Percentiles rank a stretch among this genome's conserved stretches.
These are phyloP conservation scores for Didymella glomerata DNA, from an alignment of 2,329 filamentous ascomycete species.

Conservation along the genomic window DNA sequence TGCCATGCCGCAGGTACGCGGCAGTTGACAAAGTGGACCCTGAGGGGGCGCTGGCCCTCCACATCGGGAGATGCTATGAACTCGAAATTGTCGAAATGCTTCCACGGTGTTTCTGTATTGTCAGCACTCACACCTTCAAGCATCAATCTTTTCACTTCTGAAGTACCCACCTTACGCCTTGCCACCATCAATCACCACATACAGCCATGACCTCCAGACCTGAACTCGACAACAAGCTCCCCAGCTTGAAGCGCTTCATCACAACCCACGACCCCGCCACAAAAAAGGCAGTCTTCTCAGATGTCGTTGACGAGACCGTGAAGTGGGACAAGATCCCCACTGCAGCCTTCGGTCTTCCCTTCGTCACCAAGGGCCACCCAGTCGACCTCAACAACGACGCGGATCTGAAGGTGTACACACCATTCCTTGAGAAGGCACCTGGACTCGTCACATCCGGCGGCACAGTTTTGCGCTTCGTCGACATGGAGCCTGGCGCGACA, in stretches of 20 bases:
- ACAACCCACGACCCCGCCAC: conserved; percentile 46
- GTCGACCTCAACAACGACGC: conserved; percentile 55
- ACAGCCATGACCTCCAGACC: conserved; percentile 27
- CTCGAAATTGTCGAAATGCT: background rate
- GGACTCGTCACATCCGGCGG: conserved; percentile 59
- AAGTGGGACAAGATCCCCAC: conserved; percentile 32
- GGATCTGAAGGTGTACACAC: conserved; percentile 58
- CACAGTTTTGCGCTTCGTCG: conserved; percentile 55
- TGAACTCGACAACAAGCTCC: conserved; percentile 34
- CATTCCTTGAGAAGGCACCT: conserved; percentile 55
- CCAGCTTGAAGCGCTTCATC: conserved; percentile 46
- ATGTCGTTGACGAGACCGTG: conserved; percentile 35
- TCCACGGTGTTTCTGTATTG: background rate
- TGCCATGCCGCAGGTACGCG: conserved; percentile 7
- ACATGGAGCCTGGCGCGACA: conserved; percentile 39
- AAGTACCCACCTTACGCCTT: background rate
- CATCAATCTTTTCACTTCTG: background rate
- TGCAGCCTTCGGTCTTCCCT: conserved; percentile 57
- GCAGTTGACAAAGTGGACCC: conserved; percentile 3
- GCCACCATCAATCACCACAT: background rate
- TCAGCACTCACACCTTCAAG: background rate
- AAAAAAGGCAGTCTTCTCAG: conserved; percentile 48
- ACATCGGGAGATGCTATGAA: conserved; percentile 12
- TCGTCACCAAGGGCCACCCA: conserved; percentile 59
- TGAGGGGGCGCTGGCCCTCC: conserved; percentile 3